phyloP scores from a whole-genome alignment of 1,284 basidiomycete species.

The Leccinum olivaceoglutinosum region DNA sequence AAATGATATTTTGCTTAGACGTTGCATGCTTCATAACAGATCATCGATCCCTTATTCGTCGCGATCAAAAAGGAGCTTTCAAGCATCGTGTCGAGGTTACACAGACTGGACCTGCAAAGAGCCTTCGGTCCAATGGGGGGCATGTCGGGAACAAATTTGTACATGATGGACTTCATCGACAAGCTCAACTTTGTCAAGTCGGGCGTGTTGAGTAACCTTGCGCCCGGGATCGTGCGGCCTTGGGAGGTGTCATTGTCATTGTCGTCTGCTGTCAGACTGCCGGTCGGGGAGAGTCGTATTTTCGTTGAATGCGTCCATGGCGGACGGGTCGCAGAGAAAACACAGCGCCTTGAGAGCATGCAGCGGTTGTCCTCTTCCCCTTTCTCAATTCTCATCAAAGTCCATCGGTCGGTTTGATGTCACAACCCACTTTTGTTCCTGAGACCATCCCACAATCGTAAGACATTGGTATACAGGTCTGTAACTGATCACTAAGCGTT shows the following conservation, averaged over 20 bases:
- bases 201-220: conserved; percentile 69
- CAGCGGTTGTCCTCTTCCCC: conserved; percentile 42
- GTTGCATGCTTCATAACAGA: conserved; percentile 30
- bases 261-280: conserved; percentile 28
- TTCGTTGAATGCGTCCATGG: conserved; percentile 74
- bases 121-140: conserved; percentile 57
- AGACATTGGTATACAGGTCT: too few species aligned
- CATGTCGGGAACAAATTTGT: conserved; percentile 70
- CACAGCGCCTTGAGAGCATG: conserved; percentile 69
- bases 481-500: too few species aligned
- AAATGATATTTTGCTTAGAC: not conserved
- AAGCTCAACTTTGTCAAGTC: conserved; percentile 77
- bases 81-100: conserved; percentile 74
- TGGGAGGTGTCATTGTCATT: conserved; percentile 45
- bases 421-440: conserved; percentile 81
- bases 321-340: conserved; percentile 50
- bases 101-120: conserved; percentile 78
- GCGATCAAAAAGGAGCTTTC: conserved; percentile 78
- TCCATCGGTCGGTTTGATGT: not conserved
- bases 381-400: not conserved
- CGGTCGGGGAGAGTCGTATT: conserved; percentile 86
- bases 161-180: conserved; percentile 87
- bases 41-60: conserved; percentile 66
- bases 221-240: conserved; percentile 64
- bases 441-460: too few species aligned